These are phyloP conservation scores for Phaeophleospora eucalypticola DNA, from an alignment of 2,329 filamentous ascomycete species.

Conservation along the genomic window DNA sequence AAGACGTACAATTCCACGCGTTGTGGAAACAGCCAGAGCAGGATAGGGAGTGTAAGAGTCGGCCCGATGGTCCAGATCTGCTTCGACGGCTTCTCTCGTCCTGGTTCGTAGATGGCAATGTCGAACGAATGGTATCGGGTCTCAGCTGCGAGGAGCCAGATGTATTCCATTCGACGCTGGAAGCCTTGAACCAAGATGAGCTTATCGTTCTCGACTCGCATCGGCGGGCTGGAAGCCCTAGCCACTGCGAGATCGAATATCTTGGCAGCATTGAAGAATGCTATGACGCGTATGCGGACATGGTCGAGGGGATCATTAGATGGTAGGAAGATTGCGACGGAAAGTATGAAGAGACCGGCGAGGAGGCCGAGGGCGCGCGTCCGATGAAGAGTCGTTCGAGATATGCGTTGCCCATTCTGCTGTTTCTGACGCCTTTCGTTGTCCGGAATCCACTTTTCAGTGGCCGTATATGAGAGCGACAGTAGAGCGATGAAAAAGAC, in stretches of 20 bases:
- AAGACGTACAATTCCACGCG: constrained; percentile 7
- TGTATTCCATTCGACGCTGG: constrained; percentile 7
- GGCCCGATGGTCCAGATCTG: constrained; percentile 8
- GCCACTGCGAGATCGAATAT: constrained; percentile 15
- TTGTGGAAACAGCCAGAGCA: constrained; percentile 7
- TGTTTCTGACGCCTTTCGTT: neutral
- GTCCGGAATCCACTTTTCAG: neutral
- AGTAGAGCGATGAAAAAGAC: neutral
- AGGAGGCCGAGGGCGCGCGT: constrained; percentile 2
- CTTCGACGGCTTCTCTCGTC: constrained; percentile 3
- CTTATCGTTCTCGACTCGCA: neutral
- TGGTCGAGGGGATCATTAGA: constrained; percentile 1
- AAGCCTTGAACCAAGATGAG: neutral
- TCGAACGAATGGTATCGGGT: constrained; percentile 23
- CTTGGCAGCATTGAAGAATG: constrained; percentile 23
- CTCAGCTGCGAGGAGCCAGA: constrained; percentile 15
- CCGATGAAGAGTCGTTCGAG: neutral
- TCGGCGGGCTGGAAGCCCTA: constrained; percentile 12
- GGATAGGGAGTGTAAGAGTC: constrained; percentile 5
- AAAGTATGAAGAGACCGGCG: neutral
- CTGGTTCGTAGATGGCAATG: constrained; percentile 13
- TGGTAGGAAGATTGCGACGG: neutral
- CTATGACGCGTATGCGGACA: constrained; percentile 9
- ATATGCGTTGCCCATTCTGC: neutral
- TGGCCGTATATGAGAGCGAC: neutral